Conservation (phyloP, 192 early-diverging fungal species). For the Dissophora globulifera region DNA sequence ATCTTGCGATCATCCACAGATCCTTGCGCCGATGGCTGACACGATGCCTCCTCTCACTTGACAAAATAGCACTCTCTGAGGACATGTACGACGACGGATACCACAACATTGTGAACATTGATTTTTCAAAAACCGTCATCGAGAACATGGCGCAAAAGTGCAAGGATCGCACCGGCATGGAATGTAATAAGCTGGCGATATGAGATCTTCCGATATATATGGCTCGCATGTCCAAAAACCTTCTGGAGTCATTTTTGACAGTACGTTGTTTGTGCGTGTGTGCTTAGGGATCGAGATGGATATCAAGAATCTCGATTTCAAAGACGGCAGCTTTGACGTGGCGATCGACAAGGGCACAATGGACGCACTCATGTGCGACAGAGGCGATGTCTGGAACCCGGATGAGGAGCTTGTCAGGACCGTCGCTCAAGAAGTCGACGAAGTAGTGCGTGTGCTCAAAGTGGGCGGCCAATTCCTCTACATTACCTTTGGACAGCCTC, state of each 20-base stretch:
- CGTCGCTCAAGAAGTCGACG: constrained; percentile 76
- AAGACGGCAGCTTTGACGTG: constrained; percentile 71
- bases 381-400: constrained; percentile 91
- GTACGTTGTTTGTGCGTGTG: no score
- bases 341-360: constrained; percentile 92
- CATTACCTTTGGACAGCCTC: constrained; percentile 93
- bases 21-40: no score
- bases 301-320: constrained; percentile 76
- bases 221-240: no score
- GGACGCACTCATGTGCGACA: constrained; percentile 89
- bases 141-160: constrained; percentile 74
- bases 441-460: constrained; percentile 81
- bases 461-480: constrained; percentile 84
- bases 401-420: constrained; percentile 72
- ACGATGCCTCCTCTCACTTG: no score
- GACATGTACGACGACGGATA: constrained; percentile 86
- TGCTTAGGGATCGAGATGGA: constrained; percentile 76
- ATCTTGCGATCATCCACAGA: no score
- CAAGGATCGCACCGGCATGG: constrained; percentile 62
- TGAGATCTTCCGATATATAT: no score
- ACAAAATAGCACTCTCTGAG: constrained; percentile 70
- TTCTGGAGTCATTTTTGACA: no score
- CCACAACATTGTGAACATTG: constrained; percentile 79
- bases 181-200: constrained; percentile 55
- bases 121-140: constrained; percentile 84